A percentile compares a stretch with the other conserved stretches of the same genome.
phyloP scores from a whole-genome alignment of 202 grass and related monocot species.

The Tripidium arundinaceum region DNA sequence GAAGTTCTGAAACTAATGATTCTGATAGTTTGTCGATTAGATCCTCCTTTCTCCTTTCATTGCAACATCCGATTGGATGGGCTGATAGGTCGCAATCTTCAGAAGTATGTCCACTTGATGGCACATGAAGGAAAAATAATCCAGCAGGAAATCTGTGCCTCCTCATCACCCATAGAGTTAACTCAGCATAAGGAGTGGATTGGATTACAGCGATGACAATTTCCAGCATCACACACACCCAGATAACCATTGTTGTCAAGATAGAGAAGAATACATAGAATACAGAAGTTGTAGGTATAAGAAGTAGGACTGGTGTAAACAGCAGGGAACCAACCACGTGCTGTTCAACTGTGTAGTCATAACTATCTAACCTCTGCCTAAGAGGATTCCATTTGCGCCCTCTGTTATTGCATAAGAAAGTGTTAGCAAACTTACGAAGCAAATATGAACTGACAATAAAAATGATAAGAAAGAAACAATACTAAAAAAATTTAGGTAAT shows the following conservation, averaged over 20 bases:
- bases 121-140: constrained; percentile 55
- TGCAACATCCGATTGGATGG: neutral
- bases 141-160: constrained; percentile 85
- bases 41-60: constrained; percentile 22
- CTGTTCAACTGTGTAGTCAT: constrained; percentile 87
- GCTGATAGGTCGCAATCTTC: constrained; percentile 19
- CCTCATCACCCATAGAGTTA: constrained; percentile 55
- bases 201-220: constrained; percentile 60
- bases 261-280: constrained; percentile 98
- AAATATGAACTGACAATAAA: neutral
- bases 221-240: constrained; percentile 61
- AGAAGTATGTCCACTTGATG: constrained; percentile 24
- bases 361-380: constrained; percentile 77
- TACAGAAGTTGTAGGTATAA: constrained; percentile 81
- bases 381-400: constrained; percentile 88
- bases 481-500: neutral
- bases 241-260: constrained; percentile 58
- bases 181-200: constrained; percentile 66
- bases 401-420: constrained; percentile 46
- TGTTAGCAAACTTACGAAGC: constrained; percentile 10
- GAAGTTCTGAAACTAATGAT: constrained; percentile 57
- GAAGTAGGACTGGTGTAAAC: constrained; percentile 80
- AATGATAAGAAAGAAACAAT: constrained; percentile 2
- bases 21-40: constrained; percentile 19
- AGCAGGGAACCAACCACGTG: constrained; percentile 94